phyloP scores from a whole-genome alignment of 352 stramenopile species.

The Phytophthora meadii region DNA sequence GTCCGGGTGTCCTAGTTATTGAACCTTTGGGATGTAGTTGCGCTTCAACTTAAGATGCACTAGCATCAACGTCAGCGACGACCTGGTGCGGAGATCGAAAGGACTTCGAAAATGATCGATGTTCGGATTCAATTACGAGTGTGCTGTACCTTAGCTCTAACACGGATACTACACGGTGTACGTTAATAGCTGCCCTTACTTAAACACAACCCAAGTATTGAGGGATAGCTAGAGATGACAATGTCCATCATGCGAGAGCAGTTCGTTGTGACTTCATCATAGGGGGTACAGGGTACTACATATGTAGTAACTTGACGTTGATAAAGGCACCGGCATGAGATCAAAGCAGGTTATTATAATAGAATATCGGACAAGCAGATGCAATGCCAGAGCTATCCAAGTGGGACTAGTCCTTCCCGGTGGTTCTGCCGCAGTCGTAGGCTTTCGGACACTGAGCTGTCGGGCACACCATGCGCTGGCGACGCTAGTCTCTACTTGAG shows the following conservation, averaged over 20 bases:
- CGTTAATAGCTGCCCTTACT: too few relatives aligned
- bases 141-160: too few relatives aligned
- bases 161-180: too few relatives aligned
- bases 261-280: not conserved
- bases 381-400: not conserved
- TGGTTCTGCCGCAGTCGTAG: not conserved
- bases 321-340: not conserved
- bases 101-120: too few relatives aligned
- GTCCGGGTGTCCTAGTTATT: conserved; percentile 38
- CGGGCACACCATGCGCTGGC: not conserved
- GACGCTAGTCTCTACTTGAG: not conserved
- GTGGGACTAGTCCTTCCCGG: not conserved
- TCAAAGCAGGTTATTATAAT: not conserved
- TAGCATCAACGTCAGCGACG: too few relatives aligned
- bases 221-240: not conserved
- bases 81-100: too few relatives aligned
- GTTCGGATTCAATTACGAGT: too few relatives aligned
- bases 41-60: too few relatives aligned
- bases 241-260: not conserved
- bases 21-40: conserved; percentile 43
- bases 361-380: not conserved
- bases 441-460: conserved; percentile 3
- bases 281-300: too few relatives aligned
- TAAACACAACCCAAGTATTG: too few relatives aligned
- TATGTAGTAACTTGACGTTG: not conserved